phyloP scores from a whole-genome alignment of 2,329 filamentous ascomycete species.

The Calonectria hawksworthii region DNA sequence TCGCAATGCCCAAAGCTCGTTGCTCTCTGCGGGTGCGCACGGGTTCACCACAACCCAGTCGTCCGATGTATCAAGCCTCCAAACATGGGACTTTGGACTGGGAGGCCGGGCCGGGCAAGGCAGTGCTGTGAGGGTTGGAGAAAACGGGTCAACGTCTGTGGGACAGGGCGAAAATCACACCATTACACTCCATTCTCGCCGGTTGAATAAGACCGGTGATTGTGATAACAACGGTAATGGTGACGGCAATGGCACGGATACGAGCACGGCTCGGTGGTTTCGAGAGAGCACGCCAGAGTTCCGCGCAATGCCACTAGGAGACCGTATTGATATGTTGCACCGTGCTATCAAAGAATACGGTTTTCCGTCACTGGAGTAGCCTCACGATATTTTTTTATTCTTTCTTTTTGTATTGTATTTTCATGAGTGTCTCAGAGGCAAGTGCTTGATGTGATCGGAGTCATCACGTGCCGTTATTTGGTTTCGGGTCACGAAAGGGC shows the following conservation, averaged over 20 bases:
- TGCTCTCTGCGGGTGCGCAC: no score
- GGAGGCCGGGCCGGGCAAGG: neutral
- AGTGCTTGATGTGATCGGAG: neutral
- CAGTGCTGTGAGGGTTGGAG: neutral
- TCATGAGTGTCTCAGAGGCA: neutral
- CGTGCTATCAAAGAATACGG: constrained; percentile 4
- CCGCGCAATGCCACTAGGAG: neutral
- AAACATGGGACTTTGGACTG: neutral
- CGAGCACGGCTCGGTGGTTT: neutral
- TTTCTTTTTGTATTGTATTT: neutral
- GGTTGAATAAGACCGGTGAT: neutral
- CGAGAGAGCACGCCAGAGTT: constrained; percentile 29
- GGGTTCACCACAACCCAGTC: neutral
- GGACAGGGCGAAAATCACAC: neutral
- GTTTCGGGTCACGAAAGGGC: neutral
- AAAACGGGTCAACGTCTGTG: neutral
- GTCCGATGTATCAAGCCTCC: neutral
- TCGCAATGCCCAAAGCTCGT: neutral
- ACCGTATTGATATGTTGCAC: constrained; percentile 6
- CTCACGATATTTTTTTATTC: no score
- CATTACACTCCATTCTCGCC: neutral
- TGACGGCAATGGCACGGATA: neutral
- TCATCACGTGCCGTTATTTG: neutral
- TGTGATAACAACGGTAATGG: neutral
- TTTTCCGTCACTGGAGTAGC: neutral